A percentile compares a stretch with the other conserved stretches of the same genome.
These are phyloP conservation scores for Penicillium antarcticum DNA, from an alignment of 495 filamentous ascomycete genomes.

Conservation along the genomic window DNA sequence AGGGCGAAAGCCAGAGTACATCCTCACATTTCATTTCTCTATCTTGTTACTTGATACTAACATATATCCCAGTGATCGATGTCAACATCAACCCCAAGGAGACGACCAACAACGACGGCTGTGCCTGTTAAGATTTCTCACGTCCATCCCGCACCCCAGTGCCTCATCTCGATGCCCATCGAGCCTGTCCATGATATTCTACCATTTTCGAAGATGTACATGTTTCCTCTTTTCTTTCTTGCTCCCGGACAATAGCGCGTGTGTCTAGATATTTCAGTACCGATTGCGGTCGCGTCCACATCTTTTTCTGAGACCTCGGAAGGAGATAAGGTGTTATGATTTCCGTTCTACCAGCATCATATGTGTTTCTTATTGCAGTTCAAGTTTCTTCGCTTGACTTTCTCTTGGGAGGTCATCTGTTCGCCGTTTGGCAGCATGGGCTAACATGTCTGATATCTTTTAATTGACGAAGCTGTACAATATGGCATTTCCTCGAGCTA, in stretches of 20 bases:
- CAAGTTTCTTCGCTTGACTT: conserved; percentile 12
- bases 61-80: conserved; percentile 71
- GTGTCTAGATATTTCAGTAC: conserved; percentile 25
- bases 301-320: conserved; percentile 13
- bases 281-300: conserved; percentile 14
- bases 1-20: conserved; percentile 61
- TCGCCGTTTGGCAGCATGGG: conserved; percentile 5
- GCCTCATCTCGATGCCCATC: conserved; percentile 27
- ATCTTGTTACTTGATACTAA: conserved; percentile 11
- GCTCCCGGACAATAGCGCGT: conserved; percentile 28
- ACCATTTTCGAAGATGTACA: conserved; percentile 41
- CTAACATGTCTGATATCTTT: conserved; percentile 20
- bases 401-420: conserved; percentile 1
- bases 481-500: conserved; percentile 10
- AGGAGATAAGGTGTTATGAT: conserved; percentile 19
- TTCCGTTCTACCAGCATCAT: conserved; percentile 21
- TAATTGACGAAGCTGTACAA: conserved; percentile 28
- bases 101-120: conserved; percentile 70
- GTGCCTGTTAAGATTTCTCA: conserved; percentile 61
- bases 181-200: conserved; percentile 41
- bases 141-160: conserved; percentile 6
- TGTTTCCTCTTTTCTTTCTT: conserved; percentile 29
- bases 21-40: neutral
- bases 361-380: conserved; percentile 12
- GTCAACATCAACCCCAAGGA: conserved; percentile 81